A percentile compares a stretch with the other conserved stretches of the same genome.
Conservation (phyloP, 2,329 filamentous ascomycete genomes). For the Magnaporthiopsis rhizophila region DNA sequence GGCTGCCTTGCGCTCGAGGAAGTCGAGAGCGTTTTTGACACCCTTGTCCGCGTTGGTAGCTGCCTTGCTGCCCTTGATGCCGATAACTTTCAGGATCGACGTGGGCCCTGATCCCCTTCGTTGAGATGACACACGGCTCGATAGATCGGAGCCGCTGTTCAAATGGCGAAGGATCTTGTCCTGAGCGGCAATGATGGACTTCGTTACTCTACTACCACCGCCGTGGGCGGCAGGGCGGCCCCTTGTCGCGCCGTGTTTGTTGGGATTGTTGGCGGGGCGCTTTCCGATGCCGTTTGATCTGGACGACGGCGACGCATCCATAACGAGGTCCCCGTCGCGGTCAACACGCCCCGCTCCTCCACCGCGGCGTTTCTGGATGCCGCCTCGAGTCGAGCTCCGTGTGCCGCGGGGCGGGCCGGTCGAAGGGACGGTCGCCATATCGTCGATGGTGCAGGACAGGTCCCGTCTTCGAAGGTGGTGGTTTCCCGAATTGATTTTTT, state of each 20-base stretch:
- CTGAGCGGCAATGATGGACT: conserved; percentile 8
- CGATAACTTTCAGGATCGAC: conserved; percentile 43
- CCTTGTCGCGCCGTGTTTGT: background rate
- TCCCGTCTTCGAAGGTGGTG: background rate
- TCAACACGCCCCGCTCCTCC: conserved; percentile 32
- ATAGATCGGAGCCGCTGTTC: conserved; percentile 19
- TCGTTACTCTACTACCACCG: background rate
- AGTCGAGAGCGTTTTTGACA: conserved; percentile 53
- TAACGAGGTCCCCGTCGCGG: conserved; percentile 52
- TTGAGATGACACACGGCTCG: conserved; percentile 16
- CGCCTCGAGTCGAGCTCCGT: conserved; percentile 24
- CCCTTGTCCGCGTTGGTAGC: conserved; percentile 59
- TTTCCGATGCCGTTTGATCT: conserved; percentile 9
- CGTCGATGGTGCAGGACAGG: background rate
- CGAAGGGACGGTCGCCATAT: conserved; percentile 18
- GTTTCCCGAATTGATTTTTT: background rate
- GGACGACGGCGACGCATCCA: conserved; percentile 32
- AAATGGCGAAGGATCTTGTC: conserved; percentile 21
- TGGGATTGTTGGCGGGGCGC: conserved; percentile 3
- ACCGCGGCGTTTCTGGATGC: conserved; percentile 42
- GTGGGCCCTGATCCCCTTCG: conserved; percentile 20
- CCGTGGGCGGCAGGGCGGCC: conserved; percentile 1
- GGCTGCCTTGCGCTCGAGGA: conserved; percentile 64
- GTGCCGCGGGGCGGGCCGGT: conserved; percentile 17
- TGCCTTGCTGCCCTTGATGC: conserved; percentile 62